Evolutionary conservation across 2,329 filamentous ascomycete genomes (phyloP), one percentile per base, ranked within the genome.

Genomic region (Curvularia hawaiiensis): DNA sequence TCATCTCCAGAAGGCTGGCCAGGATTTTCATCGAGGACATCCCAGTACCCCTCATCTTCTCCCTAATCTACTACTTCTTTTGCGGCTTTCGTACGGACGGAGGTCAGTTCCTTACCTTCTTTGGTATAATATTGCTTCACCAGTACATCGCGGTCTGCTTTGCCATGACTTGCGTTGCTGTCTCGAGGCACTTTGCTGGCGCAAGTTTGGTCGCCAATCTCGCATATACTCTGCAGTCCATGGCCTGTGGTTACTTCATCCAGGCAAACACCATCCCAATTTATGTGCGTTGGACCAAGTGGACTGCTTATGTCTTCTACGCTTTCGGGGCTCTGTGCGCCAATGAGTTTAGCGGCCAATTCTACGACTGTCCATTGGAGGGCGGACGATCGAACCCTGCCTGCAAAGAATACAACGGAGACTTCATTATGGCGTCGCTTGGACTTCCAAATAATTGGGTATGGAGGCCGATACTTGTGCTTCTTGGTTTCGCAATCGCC

Each of bases 271-370:
- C 87, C 5, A 90, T 93, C 3, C 89, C 90, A 0, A 80, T 92
- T 1, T 93, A 92, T 65, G 85, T 91, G n/a, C 82, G 89, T 54
- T 93, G 90, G 90, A 78, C 90, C 1, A 92, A 91, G 69, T 89
- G 86, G 79, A 82, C 82, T 24, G 83, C 85, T 1, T 88, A 87
- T 62, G 82, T 83, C 22, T 90, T 86, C 69, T 92, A 92, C 66
- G 84, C 83, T 0, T 91, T 92, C 66, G 87, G 89, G 0, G 88
- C 89, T 2, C 82, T 92, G 7, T 85, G 82, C 44, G 85, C 84
- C 2, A 93, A 93, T 60, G 90, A 93, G 67, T 92, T 93, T 54
- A 77, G 85, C 22, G 86, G 84, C 10, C 84, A 83, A 47, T 90
- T 92, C 62, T 93, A 92, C 63, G 86, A 88, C 66, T 93, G 90